Percentiles rank a stretch among this genome's conserved stretches.
phyloP scores from a whole-genome alignment of 768 basidiomycete genomes.

The Leucocoprinus leucothites region DNA sequence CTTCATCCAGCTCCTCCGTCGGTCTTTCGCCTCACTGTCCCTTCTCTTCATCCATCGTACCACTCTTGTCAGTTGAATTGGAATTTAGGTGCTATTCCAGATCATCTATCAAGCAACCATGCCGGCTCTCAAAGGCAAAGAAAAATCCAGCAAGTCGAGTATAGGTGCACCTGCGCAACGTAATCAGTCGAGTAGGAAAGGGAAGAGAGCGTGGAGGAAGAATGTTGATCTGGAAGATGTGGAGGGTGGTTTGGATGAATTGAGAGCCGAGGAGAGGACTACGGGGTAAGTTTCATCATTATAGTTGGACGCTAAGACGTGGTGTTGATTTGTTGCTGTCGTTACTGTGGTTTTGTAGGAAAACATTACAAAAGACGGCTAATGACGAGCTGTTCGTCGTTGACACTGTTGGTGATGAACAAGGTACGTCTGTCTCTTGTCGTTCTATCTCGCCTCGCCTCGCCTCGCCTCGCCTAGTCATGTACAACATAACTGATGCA shows the following conservation, averaged over 20 bases:
- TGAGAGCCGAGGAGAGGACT: conserved; percentile 78
- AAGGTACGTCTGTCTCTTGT: conserved; percentile 40
- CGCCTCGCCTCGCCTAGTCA: no score
- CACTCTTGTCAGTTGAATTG: no score
- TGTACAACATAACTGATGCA: no score
- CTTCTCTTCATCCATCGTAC: no score
- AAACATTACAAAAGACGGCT: conserved; percentile 59
- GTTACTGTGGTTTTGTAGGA: conserved; percentile 34
- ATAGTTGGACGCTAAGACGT: not conserved
- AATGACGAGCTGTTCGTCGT: conserved; percentile 78
- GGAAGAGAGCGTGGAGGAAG: conserved; percentile 93
- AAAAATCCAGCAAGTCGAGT: conserved; percentile 24
- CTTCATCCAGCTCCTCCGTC: no score
- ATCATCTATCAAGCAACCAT: conserved; percentile 4
- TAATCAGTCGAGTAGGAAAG: conserved; percentile 76
- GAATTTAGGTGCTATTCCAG: no score
- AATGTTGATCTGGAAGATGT: conserved; percentile 84
- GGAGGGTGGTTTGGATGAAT: conserved; percentile 69
- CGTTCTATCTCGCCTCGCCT: no score
- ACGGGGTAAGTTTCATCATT: conserved; percentile 56
- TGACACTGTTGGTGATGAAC: conserved; percentile 76
- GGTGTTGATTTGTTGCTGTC: not conserved
- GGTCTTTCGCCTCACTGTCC: no score
- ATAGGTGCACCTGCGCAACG: conserved; percentile 60
- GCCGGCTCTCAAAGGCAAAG: conserved; percentile 6